These are phyloP conservation scores for Capsicum baccatum DNA, from an alignment of 257 asterid species.

Conservation along the genomic window DNA sequence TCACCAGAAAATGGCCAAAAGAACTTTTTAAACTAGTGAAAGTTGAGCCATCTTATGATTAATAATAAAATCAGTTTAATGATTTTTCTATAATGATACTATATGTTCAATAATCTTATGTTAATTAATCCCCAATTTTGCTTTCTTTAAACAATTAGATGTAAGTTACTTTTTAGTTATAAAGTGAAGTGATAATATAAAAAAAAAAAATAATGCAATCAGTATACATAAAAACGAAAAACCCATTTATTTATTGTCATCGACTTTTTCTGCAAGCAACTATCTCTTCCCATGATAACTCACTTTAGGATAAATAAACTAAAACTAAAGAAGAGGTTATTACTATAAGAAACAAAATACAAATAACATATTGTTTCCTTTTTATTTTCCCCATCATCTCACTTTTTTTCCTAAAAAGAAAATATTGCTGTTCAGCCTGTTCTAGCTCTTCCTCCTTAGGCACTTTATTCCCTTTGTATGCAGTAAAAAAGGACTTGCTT, in stretches of 20 bases:
- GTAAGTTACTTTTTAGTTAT: no score
- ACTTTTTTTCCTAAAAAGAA: not conserved
- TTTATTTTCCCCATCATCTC: not conserved
- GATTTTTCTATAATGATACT: not conserved
- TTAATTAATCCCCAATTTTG: not conserved
- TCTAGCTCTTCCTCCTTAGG: not conserved
- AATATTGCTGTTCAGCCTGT: slow-evolving; percentile 24
- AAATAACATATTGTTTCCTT: not conserved
- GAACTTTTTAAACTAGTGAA: not conserved
- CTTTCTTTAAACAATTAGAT: no score
- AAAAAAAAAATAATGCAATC: no score
- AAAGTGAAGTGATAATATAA: no score
- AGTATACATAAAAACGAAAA: no score
- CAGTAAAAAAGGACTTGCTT: not conserved
- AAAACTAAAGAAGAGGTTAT: not conserved
- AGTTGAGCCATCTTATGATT: not conserved
- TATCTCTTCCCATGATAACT: not conserved
- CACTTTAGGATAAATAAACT: no score
- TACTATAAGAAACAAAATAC: not conserved
- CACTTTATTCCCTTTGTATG: not conserved
- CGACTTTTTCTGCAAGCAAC: slow-evolving; percentile 7
- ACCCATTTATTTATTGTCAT: not conserved
- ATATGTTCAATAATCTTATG: not conserved
- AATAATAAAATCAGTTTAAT: not conserved
- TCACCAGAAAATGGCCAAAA: not conserved